Evolutionary conservation across 371 early-diverging fungal species (phyloP), one percentile per base, ranked within the genome.

Genomic region (Rhizopus sp.): DNA sequence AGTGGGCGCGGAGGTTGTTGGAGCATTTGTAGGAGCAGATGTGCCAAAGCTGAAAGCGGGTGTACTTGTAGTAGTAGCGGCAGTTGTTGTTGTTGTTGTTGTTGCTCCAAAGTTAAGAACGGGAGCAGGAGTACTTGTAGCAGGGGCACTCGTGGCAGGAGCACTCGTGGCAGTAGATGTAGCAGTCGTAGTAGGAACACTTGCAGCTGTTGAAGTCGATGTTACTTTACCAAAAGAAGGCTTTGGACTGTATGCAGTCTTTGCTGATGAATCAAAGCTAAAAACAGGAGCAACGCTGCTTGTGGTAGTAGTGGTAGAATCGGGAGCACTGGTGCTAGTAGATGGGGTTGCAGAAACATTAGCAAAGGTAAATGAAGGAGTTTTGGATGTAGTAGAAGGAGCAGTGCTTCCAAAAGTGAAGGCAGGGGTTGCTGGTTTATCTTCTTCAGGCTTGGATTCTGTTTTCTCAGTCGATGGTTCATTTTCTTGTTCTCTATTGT

Each of bases 101-200:
- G 58, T 23, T 15, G 58, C 13, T n/a, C 40, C 42, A 41, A 49
- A 57, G 7, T 37, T 30, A 37, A 52, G 52, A 6, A 46, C 4
- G n/a, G 50, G 3, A n/a, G 54, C 33, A 39, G 54, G 13, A 8
- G 51, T 51, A 7, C 39, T 4, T 51, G 15, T 23, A n/a, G n/a
- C n/a, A 16, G 16, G 12, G 33, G 30, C 5, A 12, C 31, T 15
- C 12, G 7, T 16, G 29, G n/a, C 42, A n/a, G 46, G 2, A 34
- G 37, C 3, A 13, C 45, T 9, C 5, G 15, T 6, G 29, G 44
- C 7, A 3, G 15, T 7, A 15, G 50, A 9, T 16, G 41, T 35
- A 17, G 30, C 47, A 38, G 51, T 50, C 7, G 45, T 29, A 41
- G 35, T 50, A n/a, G 45, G 38, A 17, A 35, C 15, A 23, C 16